Conservation (phyloP, 495 filamentous ascomycete species). For the Recurvomyces mirabilis region DNA sequence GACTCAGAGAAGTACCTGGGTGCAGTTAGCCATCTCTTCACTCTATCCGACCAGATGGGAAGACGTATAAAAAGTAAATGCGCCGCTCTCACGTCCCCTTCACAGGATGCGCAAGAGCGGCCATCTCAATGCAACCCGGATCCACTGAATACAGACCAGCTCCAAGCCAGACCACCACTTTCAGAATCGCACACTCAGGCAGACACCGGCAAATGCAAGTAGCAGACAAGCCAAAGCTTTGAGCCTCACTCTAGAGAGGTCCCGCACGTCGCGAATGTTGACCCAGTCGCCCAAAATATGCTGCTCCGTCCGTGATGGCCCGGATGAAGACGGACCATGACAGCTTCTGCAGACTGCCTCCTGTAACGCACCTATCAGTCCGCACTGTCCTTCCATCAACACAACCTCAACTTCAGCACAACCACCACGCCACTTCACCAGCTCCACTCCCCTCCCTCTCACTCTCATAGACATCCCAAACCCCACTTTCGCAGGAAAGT, state of each 20-base stretch:
- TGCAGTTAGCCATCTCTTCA: slow-evolving; percentile 11
- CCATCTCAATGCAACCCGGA: slow-evolving; percentile 2
- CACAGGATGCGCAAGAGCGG: slow-evolving; percentile 10
- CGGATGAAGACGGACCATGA: neutral
- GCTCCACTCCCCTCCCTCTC: neutral
- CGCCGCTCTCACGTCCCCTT: slow-evolving; percentile 8
- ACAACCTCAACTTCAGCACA: neutral
- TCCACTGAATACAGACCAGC: neutral
- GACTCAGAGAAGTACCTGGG: too few species aligned
- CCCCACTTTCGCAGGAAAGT: slow-evolving; percentile 30
- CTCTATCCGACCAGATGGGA: neutral
- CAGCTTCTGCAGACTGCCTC: slow-evolving; percentile 1
- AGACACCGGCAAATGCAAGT: slow-evolving; percentile 7
- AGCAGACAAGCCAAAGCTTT: slow-evolving; percentile 88
- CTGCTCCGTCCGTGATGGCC: slow-evolving; percentile 1
- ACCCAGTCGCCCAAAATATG: slow-evolving; percentile 4
- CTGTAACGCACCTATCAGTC: too few species aligned
- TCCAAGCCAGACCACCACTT: neutral
- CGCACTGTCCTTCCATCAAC: too few species aligned
- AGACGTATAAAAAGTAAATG: slow-evolving; percentile 19
- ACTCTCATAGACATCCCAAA: slow-evolving; percentile 18
- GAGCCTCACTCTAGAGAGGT: slow-evolving; percentile 94
- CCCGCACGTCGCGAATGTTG: slow-evolving; percentile 38
- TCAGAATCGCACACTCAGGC: neutral
- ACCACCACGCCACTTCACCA: slow-evolving; percentile 9